phyloP scores from a whole-genome alignment of 768 basidiomycete genomes.

The Omphalotus guepiniiformis region DNA sequence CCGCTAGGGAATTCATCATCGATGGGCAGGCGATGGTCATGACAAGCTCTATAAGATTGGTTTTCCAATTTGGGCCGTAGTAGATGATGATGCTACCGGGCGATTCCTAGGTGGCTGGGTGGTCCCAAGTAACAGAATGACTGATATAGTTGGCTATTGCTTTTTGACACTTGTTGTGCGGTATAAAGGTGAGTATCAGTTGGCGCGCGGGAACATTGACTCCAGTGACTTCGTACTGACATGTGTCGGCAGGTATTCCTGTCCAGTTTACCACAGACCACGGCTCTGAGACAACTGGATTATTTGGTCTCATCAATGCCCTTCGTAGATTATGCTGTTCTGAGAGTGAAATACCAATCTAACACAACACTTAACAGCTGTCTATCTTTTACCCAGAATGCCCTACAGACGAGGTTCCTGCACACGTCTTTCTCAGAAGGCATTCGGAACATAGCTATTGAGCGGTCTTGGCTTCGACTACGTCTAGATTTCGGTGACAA shows the following conservation, averaged over 20 bases:
- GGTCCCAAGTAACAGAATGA: slow-evolving; percentile 32
- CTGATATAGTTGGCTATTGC: slow-evolving; percentile 25
- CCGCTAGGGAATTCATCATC: slow-evolving; percentile 31
- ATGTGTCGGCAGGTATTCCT: slow-evolving; percentile 26
- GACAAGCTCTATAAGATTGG: slow-evolving; percentile 37
- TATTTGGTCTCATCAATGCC: slow-evolving; percentile 27
- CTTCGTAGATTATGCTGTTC: no score
- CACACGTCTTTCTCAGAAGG: slow-evolving; percentile 28
- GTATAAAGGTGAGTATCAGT: slow-evolving; percentile 24
- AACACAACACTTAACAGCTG: no score
- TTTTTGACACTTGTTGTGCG: slow-evolving; percentile 26
- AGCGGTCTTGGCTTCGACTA: slow-evolving; percentile 12
- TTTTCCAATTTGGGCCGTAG: slow-evolving; percentile 33
- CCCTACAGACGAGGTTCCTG: slow-evolving; percentile 18
- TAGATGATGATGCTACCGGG: slow-evolving; percentile 27
- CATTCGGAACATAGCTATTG: slow-evolving; percentile 29
- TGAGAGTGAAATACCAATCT: no score
- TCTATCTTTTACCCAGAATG: slow-evolving; percentile 24
- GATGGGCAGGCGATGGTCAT: slow-evolving; percentile 35
- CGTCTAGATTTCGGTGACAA: slow-evolving; percentile 17
- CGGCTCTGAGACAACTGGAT: slow-evolving; percentile 30
- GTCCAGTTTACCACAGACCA: slow-evolving; percentile 31
- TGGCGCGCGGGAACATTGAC: neutral
- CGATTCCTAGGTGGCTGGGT: slow-evolving; percentile 31
- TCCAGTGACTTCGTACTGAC: no score